Conservation (phyloP, 805 yeast genomes). For the Komagataella kurtzmanii region DNA sequence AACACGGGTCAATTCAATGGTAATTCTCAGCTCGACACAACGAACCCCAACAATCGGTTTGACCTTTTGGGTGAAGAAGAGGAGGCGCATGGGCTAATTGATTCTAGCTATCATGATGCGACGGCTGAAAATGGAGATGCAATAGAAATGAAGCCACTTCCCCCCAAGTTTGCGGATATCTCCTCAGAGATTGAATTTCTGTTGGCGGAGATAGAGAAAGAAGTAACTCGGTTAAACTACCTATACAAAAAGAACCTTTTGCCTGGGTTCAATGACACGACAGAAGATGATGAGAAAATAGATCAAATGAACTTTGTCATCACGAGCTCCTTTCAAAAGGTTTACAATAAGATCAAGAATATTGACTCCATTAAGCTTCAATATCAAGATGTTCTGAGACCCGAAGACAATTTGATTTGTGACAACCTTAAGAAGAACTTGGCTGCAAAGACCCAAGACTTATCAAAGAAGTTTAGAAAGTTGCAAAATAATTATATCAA, state of each 20-base stretch:
- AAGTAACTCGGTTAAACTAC: slow-evolving; percentile 47
- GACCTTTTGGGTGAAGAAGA: slow-evolving; percentile 37
- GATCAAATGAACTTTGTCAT: slow-evolving; percentile 66
- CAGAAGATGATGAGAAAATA: slow-evolving; percentile 61
- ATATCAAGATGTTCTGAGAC: slow-evolving; percentile 12
- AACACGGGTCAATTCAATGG: not conserved
- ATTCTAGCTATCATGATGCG: slow-evolving; percentile 12
- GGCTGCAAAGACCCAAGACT: slow-evolving; percentile 74
- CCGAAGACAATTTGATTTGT: slow-evolving; percentile 49
- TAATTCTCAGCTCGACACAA: slow-evolving; percentile 16
- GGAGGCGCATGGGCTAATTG: slow-evolving; percentile 27
- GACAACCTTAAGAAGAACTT: slow-evolving; percentile 73
- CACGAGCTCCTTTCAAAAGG: slow-evolving; percentile 63
- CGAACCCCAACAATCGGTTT: slow-evolving; percentile 14
- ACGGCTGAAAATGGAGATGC: slow-evolving; percentile 14
- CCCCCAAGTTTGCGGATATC: slow-evolving; percentile 70
- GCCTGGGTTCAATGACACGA: slow-evolving; percentile 80
- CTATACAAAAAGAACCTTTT: slow-evolving; percentile 72
- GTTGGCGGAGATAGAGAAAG: slow-evolving; percentile 34
- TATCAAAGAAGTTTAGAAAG: slow-evolving; percentile 67
- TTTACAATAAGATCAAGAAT: slow-evolving; percentile 65
- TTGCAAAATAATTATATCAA: slow-evolving; percentile 83
- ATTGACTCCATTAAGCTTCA: slow-evolving; percentile 32
- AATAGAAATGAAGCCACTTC: slow-evolving; percentile 51
- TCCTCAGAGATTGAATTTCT: slow-evolving; percentile 58